phyloP scores from a whole-genome alignment of 1,284 basidiomycete species.

The Austropuccinia psidii region DNA sequence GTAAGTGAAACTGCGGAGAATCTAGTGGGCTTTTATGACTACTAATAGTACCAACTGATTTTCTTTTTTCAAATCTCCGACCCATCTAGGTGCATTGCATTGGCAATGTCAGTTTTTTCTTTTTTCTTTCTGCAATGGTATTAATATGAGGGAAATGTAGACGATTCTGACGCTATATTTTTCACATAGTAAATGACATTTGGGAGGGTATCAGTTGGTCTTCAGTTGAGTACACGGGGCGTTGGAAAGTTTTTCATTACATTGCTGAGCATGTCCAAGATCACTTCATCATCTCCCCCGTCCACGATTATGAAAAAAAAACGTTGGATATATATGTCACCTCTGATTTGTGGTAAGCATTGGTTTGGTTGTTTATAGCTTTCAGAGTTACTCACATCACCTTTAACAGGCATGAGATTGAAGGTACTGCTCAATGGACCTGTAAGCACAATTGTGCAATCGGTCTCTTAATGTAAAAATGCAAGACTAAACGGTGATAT shows the following conservation, averaged over 20 bases:
- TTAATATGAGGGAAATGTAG: no score
- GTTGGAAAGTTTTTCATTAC: constrained; percentile 60
- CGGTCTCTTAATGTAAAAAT: not conserved
- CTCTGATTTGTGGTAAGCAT: constrained; percentile 51
- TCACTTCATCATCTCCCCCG: constrained; percentile 55
- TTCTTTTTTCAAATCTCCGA: not conserved
- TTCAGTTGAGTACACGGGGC: constrained; percentile 57
- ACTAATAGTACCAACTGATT: no score
- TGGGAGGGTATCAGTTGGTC: constrained; percentile 62
- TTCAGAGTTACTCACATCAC: no score
- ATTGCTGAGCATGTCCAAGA: constrained; percentile 53
- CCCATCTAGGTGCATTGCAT: constrained; percentile 38
- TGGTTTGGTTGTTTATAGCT: no score
- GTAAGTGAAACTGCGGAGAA: constrained; percentile 48
- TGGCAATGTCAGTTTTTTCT: constrained; percentile 40
- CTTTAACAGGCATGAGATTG: constrained; percentile 50
- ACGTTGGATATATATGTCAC: constrained; percentile 55
- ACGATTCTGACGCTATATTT: no score
- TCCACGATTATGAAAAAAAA: constrained; percentile 53
- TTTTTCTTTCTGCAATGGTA: no score
- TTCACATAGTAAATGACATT: constrained; percentile 55
- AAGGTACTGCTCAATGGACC: constrained; percentile 54
- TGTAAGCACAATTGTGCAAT: constrained; percentile 46
- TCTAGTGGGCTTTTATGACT: no score
- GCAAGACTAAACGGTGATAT: no score